Evolutionary conservation across 441 rosid genomes (phyloP).

Genomic region (Jatropha podagrica): DNA sequence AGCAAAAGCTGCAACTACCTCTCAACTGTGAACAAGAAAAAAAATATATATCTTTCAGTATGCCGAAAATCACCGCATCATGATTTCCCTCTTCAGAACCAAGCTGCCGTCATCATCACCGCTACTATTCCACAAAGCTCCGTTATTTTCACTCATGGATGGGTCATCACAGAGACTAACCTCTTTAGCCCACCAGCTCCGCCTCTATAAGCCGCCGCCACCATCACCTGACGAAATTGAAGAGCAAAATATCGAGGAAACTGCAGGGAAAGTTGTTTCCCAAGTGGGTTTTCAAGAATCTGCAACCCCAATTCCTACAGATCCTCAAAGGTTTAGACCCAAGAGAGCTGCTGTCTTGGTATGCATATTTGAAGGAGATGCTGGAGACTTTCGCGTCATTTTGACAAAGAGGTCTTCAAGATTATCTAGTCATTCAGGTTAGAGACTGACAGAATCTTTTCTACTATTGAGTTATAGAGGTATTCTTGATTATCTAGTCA

Average conservation of each 20-base stretch:
- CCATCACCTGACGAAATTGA: conserved; percentile 53
- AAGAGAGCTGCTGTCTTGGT: conserved; percentile 85
- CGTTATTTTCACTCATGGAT: conserved; percentile 38
- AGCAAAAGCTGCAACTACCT: not conserved
- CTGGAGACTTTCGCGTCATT: conserved; percentile 74
- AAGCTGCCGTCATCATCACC: conserved; percentile 29
- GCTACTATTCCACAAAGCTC: conserved; percentile 21
- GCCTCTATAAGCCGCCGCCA: conserved; percentile 67
- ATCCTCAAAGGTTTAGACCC: conserved; percentile 60
- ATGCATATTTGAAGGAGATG: conserved; percentile 77
- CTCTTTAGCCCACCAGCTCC: conserved; percentile 70
- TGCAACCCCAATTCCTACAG: conserved; percentile 40
- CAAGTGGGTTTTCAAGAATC: conserved; percentile 84
- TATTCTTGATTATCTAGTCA: not conserved
- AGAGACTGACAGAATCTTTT: conserved; percentile 14
- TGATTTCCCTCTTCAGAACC: conserved; percentile 43
- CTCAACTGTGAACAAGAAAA: not conserved
- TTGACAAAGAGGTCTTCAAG: conserved; percentile 79
- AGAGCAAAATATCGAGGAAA: conserved; percentile 51
- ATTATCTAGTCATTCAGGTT: conserved; percentile 78
- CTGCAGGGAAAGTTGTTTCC: conserved; percentile 69
- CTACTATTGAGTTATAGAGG: not conserved
- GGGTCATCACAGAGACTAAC: conserved; percentile 44
- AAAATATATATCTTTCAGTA: not conserved
- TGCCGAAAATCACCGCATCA: conserved; percentile 24